These are phyloP conservation scores for Trametes versicolor DNA, from an alignment of 1,284 basidiomycete species.

Conservation along the genomic window DNA sequence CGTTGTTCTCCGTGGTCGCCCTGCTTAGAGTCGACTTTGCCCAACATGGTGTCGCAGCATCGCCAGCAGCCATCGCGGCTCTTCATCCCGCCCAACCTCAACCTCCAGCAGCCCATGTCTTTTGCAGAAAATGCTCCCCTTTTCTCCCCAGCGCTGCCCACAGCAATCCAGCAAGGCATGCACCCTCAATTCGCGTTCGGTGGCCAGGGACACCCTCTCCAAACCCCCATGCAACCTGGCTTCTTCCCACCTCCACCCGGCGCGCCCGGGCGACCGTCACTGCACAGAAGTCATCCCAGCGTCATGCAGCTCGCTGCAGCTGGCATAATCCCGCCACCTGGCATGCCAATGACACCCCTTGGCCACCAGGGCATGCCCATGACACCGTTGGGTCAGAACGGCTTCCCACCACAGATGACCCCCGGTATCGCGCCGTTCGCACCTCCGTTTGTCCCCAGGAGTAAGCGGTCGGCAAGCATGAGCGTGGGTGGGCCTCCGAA, in stretches of 20 bases:
- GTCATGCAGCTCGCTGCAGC: slow-evolving; percentile 66
- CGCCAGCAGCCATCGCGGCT: slow-evolving; percentile 48
- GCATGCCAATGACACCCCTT: slow-evolving; percentile 66
- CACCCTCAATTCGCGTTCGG: slow-evolving; percentile 59
- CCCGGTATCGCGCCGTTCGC: slow-evolving; percentile 47
- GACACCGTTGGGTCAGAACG: slow-evolving; percentile 65
- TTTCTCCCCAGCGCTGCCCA: slow-evolving; percentile 73
- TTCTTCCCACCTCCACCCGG: slow-evolving; percentile 62
- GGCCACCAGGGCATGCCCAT: slow-evolving; percentile 54
- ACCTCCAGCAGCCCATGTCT: slow-evolving; percentile 44
- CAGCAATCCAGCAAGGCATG: slow-evolving; percentile 65
- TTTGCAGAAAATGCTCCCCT: slow-evolving; percentile 50
- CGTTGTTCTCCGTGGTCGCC: not conserved
- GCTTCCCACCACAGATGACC: slow-evolving; percentile 65
- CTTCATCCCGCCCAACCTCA: slow-evolving; percentile 46
- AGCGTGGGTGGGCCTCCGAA: slow-evolving; percentile 82
- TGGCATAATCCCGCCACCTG: slow-evolving; percentile 63
- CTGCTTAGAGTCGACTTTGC: not conserved
- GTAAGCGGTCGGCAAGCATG: slow-evolving; percentile 71
- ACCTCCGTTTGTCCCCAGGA: slow-evolving; percentile 63
- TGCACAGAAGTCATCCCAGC: slow-evolving; percentile 64
- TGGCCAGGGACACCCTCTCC: slow-evolving; percentile 53
- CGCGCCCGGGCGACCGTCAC: slow-evolving; percentile 60
- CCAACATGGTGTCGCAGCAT: slow-evolving; percentile 37
- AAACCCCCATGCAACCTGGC: slow-evolving; percentile 76